Evolutionary conservation across 345 rosid species (phyloP).

Genomic region (Aegle marmelos): DNA sequence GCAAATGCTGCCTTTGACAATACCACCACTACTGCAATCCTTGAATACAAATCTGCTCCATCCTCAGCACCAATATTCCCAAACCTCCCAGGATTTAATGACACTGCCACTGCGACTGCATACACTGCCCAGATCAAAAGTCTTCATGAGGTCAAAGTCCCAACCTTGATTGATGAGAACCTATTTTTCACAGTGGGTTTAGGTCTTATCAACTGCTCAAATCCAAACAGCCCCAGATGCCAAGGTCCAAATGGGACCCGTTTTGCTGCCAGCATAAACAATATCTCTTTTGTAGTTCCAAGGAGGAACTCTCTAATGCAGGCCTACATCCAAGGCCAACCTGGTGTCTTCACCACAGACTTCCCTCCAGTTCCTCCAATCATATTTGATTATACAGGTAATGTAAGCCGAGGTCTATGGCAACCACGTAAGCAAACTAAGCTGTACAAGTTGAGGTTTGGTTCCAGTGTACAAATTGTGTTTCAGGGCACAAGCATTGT

Average conservation of each 20-base stretch:
- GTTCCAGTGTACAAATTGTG: slow-evolving; percentile 64
- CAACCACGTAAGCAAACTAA: slow-evolving; percentile 66
- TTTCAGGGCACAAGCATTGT: slow-evolving; percentile 83
- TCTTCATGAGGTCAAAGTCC: slow-evolving; percentile 53
- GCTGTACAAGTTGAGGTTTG: slow-evolving; percentile 67
- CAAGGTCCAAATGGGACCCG: slow-evolving; percentile 94
- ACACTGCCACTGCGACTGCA: slow-evolving; percentile 75
- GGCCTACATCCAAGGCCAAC: slow-evolving; percentile 72
- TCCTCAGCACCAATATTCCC: slow-evolving; percentile 58
- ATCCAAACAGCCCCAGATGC: slow-evolving; percentile 71
- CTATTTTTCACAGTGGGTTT: slow-evolving; percentile 79
- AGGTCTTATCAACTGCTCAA: slow-evolving; percentile 75
- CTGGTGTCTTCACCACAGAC: slow-evolving; percentile 81
- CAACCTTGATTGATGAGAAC: slow-evolving; percentile 57
- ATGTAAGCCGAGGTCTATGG: slow-evolving; percentile 85
- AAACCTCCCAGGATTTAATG: slow-evolving; percentile 75
- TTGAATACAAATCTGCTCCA: slow-evolving; percentile 55
- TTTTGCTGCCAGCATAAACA: slow-evolving; percentile 80
- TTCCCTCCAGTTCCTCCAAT: slow-evolving; percentile 78
- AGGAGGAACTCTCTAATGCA: slow-evolving; percentile 71
- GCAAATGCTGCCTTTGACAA: slow-evolving; percentile 65
- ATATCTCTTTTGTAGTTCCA: slow-evolving; percentile 68
- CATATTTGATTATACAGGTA: slow-evolving; percentile 76
- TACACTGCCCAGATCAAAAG: slow-evolving; percentile 56
- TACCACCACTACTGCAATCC: slow-evolving; percentile 80